Percentiles rank a stretch among this genome's conserved stretches.
Evolutionary conservation across 192 early-diverging fungal genomes (phyloP).

Genomic region (Backusella mclennaniae): DNA sequence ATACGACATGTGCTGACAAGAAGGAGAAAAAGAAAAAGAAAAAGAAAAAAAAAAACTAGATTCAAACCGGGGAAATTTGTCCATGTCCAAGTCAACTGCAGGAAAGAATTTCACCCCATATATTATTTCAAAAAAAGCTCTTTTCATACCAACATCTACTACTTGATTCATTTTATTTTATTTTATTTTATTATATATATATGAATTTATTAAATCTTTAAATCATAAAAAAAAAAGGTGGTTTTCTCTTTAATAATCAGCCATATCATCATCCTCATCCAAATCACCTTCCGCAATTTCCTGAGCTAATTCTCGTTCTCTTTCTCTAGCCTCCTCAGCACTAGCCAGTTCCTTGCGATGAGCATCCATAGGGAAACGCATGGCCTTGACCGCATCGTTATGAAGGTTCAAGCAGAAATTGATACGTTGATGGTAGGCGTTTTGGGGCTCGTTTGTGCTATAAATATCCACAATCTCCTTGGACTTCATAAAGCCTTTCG

Average conservation of each 20-base stretch:
- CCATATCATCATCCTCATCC: constrained; percentile 80
- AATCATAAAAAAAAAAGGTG: background rate
- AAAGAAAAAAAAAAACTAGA: too few relatives aligned
- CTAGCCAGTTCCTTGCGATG: constrained; percentile 84
- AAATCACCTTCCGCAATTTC: constrained; percentile 90
- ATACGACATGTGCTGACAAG: too few relatives aligned
- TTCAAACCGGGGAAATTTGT: too few relatives aligned
- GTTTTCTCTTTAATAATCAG: constrained; percentile 20
- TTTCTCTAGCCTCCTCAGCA: constrained; percentile 79
- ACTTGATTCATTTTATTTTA: too few relatives aligned
- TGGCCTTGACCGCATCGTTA: constrained; percentile 96
- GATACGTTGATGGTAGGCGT: constrained; percentile 93
- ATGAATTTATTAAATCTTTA: background rate
- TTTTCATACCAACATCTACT: too few relatives aligned
- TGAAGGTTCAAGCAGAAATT: constrained; percentile 94
- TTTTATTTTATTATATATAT: background rate
- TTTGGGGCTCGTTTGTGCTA: constrained; percentile 94
- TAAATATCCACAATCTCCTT: constrained; percentile 96
- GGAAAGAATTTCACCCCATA: too few relatives aligned
- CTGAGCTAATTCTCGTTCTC: constrained; percentile 89
- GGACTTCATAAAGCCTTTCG: constrained; percentile 88
- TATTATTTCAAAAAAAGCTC: too few relatives aligned
- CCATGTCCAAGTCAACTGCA: too few relatives aligned
- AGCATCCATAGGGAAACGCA: constrained; percentile 92
- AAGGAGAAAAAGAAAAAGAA: too few relatives aligned